Evolutionary conservation across 1,284 basidiomycete species (phyloP).

Genomic region (Ustilago loliicola): DNA sequence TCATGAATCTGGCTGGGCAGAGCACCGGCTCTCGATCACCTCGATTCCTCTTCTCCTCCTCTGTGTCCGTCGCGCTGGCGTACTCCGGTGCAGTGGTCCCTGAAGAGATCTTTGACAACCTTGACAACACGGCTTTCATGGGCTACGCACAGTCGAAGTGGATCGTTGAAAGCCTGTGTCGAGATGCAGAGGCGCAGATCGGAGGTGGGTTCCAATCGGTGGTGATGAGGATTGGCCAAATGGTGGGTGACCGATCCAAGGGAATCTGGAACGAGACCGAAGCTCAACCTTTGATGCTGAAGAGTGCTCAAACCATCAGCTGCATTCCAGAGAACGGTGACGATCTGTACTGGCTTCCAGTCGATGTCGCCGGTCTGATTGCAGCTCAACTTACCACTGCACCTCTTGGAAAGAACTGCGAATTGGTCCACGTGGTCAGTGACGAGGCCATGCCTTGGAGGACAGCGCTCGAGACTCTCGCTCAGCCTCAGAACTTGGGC

Average conservation of each 20-base stretch:
- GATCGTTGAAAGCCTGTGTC: slow-evolving; percentile 76
- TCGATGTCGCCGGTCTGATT: slow-evolving; percentile 75
- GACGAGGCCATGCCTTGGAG: slow-evolving; percentile 69
- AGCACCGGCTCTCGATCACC: slow-evolving; percentile 72
- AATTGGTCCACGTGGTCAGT: slow-evolving; percentile 41
- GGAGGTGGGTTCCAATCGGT: slow-evolving; percentile 38
- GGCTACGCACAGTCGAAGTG: slow-evolving; percentile 77
- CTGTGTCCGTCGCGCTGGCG: slow-evolving; percentile 73
- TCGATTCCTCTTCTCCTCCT: slow-evolving; percentile 76
- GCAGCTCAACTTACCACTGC: slow-evolving; percentile 74
- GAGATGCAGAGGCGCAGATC: slow-evolving; percentile 69
- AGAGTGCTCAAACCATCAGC: slow-evolving; percentile 73
- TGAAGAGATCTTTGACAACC: slow-evolving; percentile 72
- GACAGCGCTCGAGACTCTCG: slow-evolving; percentile 77
- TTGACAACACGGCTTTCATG: slow-evolving; percentile 72
- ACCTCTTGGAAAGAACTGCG: slow-evolving; percentile 5
- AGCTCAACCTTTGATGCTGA: slow-evolving; percentile 72
- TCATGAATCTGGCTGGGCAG: slow-evolving; percentile 75
- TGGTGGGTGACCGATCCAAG: slow-evolving; percentile 75
- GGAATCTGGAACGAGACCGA: slow-evolving; percentile 78
- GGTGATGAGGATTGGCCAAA: slow-evolving; percentile 72
- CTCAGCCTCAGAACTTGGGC: slow-evolving; percentile 73
- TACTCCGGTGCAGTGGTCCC: slow-evolving; percentile 66
- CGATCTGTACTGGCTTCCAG: slow-evolving; percentile 75
- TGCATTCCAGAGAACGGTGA: slow-evolving; percentile 74